phyloP scores from a whole-genome alignment of 345 rosid genomes.

The Lumnitzera racemosa region DNA sequence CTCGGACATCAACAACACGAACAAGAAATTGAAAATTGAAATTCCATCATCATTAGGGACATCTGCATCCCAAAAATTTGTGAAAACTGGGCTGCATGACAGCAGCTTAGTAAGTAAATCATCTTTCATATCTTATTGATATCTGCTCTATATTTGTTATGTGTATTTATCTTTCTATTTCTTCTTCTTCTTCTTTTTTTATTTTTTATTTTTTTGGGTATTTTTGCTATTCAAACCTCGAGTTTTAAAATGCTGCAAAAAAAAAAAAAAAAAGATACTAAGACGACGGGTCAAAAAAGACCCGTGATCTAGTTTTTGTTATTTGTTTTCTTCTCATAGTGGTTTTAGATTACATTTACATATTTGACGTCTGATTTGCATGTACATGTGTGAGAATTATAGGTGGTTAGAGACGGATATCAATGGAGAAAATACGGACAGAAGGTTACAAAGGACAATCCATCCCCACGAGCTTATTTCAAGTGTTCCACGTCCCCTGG shows the following conservation, averaged over 20 bases:
- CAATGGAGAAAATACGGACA: conserved; percentile 77
- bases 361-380: not conserved
- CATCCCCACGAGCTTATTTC: conserved; percentile 61
- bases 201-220: too few species aligned
- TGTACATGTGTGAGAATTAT: not conserved
- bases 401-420: conserved; percentile 53
- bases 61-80: conserved; percentile 17
- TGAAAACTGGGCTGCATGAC: conserved; percentile 29
- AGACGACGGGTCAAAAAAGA: not conserved
- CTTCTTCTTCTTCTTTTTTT: too few species aligned
- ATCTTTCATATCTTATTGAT: too few species aligned
- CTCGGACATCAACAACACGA: conserved; percentile 1
- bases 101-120: conserved; percentile 28
- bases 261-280: not conserved
- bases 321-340: not conserved
- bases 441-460: conserved; percentile 51
- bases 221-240: too few species aligned
- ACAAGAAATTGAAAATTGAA: conserved; percentile 16
- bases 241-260: too few species aligned
- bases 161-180: too few species aligned
- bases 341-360: not conserved
- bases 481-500: conserved; percentile 46
- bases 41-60: conserved; percentile 10
- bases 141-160: too few species aligned
- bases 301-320: not conserved